Evolutionary conservation across 768 basidiomycete species (phyloP).

Genomic region (Phaeolepiota aurea): DNA sequence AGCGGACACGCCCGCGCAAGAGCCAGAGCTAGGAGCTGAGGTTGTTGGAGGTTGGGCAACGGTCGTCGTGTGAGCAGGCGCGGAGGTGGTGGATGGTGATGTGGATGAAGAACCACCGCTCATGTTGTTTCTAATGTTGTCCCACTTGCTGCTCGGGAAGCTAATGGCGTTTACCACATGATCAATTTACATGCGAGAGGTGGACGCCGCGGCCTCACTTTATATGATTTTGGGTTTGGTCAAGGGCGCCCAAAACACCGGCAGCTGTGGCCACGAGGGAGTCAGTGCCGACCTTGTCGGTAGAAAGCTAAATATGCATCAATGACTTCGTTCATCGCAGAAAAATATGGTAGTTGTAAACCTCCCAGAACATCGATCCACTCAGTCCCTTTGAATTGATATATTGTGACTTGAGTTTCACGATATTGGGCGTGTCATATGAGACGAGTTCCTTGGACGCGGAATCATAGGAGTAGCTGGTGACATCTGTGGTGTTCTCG

Average conservation of each 20-base stretch:
- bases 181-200: background rate
- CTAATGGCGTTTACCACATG: slow-evolving; percentile 20
- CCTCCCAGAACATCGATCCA: background rate
- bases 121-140: slow-evolving; percentile 64
- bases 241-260: slow-evolving; percentile 40
- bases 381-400: slow-evolving; percentile 50
- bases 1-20: slow-evolving; percentile 34
- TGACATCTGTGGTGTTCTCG: slow-evolving; percentile 62
- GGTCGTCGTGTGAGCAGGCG: slow-evolving; percentile 14
- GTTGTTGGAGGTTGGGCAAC: slow-evolving; percentile 11
- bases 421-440: slow-evolving; percentile 70
- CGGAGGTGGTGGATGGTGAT: slow-evolving; percentile 11
- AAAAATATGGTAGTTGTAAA: background rate
- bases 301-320: slow-evolving; percentile 32
- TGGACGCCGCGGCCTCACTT: slow-evolving; percentile 22
- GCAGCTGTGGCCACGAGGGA: slow-evolving; percentile 50
- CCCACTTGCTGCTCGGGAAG: slow-evolving; percentile 63
- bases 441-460: slow-evolving; percentile 60
- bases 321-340: background rate
- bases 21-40: slow-evolving; percentile 19
- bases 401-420: slow-evolving; percentile 59
- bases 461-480: slow-evolving; percentile 72
- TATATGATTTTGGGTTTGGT: slow-evolving; percentile 60
- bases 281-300: slow-evolving; percentile 48
- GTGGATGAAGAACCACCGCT: slow-evolving; percentile 16